phyloP scores from a whole-genome alignment of 2,329 filamentous ascomycete species.

The Ceratocystis colombiana region DNA sequence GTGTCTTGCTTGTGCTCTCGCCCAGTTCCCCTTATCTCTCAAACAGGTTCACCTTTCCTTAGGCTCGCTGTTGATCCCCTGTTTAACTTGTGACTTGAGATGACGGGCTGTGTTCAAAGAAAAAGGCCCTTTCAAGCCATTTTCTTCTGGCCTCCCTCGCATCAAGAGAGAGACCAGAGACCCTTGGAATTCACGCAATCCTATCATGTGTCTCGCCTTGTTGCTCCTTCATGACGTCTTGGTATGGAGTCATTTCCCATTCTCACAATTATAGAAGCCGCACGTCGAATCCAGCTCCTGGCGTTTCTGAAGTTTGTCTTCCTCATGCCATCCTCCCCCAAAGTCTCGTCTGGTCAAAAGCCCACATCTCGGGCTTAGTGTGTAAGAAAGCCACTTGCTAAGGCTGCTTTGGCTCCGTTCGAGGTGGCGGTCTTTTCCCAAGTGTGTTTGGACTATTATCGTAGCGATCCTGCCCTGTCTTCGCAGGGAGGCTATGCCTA shows the following conservation, averaged over 20 bases:
- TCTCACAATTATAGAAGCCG: constrained; percentile 7
- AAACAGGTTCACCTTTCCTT: background rate
- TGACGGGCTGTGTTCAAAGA: too few species aligned
- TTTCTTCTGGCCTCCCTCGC: background rate
- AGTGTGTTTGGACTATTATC: background rate
- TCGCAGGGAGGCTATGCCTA: background rate
- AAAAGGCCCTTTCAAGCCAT: background rate
- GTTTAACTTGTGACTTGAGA: background rate
- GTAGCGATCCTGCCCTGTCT: background rate
- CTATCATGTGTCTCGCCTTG: constrained; percentile 14
- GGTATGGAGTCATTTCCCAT: background rate
- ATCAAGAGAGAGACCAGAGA: background rate
- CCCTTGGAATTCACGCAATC: constrained; percentile 7
- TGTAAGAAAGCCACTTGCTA: background rate
- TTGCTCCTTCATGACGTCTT: constrained; percentile 12
- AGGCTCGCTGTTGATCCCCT: background rate
- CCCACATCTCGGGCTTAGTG: background rate
- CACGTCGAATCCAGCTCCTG: background rate
- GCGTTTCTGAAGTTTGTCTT: background rate
- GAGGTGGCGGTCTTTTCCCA: background rate
- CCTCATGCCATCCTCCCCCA: background rate
- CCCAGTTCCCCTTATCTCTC: background rate
- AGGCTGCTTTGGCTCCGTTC: background rate
- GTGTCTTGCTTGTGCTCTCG: background rate
- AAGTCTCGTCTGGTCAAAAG: background rate